Evolutionary conservation across 1,284 basidiomycete species (phyloP).

Genomic region (Moniliophthora roreri): DNA sequence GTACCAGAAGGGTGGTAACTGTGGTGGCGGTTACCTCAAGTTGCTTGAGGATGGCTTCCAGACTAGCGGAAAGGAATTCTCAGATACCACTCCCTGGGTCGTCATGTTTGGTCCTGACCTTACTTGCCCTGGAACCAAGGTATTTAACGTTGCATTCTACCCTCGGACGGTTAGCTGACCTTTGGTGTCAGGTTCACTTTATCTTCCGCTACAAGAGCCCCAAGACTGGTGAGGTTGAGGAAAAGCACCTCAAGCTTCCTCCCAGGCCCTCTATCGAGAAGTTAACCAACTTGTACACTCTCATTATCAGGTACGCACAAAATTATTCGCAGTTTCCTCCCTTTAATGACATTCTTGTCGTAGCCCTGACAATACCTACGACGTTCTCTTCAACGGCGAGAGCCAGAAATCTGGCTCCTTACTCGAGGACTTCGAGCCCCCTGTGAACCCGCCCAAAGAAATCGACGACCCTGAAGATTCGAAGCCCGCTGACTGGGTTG

Average conservation of each 20-base stretch:
- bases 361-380: constrained; percentile 94
- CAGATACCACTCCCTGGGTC: constrained; percentile 96
- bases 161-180: constrained; percentile 13
- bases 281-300: constrained; percentile 89
- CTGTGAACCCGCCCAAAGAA: constrained; percentile 91
- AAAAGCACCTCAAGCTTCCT: constrained; percentile 90
- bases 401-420: constrained; percentile 79
- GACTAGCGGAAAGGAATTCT: constrained; percentile 90
- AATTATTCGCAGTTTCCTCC: background rate
- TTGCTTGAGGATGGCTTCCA: constrained; percentile 92
- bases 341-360: constrained; percentile 4
- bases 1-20: constrained; percentile 98
- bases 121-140: constrained; percentile 86
- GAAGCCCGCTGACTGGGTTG: constrained; percentile 96
- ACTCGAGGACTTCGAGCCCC: constrained; percentile 93
- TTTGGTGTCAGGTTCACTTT: constrained; percentile 75
- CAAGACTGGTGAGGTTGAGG: constrained; percentile 87
- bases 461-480: constrained; percentile 91
- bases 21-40: constrained; percentile 99
- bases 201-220: constrained; percentile 98
- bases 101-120: constrained; percentile 94
- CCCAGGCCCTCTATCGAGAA: constrained; percentile 89
- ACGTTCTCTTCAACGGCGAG: constrained; percentile 91
- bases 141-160: constrained; percentile 26
- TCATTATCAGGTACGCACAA: constrained; percentile 78